phyloP scores from a whole-genome alignment of 305 asterid genomes.

The Fraxinus sp. region DNA sequence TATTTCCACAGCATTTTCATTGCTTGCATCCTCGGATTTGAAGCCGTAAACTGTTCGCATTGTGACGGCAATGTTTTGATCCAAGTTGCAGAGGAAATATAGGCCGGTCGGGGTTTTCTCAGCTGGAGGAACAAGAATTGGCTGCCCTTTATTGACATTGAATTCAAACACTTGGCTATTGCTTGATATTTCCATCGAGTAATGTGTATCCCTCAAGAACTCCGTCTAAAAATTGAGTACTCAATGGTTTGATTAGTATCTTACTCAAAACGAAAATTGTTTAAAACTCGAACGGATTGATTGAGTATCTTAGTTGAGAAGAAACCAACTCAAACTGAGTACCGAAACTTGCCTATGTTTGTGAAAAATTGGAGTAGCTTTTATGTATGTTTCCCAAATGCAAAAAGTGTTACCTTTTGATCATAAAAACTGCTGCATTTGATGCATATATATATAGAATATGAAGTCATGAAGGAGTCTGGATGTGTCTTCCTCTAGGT shows the following conservation, averaged over 20 bases:
- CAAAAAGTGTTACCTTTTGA: neutral
- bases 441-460: neutral
- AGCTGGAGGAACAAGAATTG: slow-evolving; percentile 56
- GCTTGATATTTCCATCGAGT: slow-evolving; percentile 8
- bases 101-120: slow-evolving; percentile 59
- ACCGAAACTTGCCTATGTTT: neutral
- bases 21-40: slow-evolving; percentile 54
- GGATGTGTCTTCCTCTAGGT: neutral
- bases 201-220: neutral
- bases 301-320: neutral
- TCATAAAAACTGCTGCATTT: neutral
- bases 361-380: neutral
- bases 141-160: slow-evolving; percentile 51
- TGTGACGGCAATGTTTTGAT: slow-evolving; percentile 77
- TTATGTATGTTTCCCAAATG: neutral
- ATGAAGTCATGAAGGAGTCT: neutral
- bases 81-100: slow-evolving; percentile 75
- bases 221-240: neutral
- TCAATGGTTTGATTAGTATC: neutral
- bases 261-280: neutral
- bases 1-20: slow-evolving; percentile 46
- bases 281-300: neutral
- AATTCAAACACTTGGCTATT: slow-evolving; percentile 25
- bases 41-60: slow-evolving; percentile 80
- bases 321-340: neutral